Evolutionary conservation across 331 rosid species (phyloP), one percentile per base, ranked within the genome.

Genomic region (Rhamnella rubrinervis): DNA sequence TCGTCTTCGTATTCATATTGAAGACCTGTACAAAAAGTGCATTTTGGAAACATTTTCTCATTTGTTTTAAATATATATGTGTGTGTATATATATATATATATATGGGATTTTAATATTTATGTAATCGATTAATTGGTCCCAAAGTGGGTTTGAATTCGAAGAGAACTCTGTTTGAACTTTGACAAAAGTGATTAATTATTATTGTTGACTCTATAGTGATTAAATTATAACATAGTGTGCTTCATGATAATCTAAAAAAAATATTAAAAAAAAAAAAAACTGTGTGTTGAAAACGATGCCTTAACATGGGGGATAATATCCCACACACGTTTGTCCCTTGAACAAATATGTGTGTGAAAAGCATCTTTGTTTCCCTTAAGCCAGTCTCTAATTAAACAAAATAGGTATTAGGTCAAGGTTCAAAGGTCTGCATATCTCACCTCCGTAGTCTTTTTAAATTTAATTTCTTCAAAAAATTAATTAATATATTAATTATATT

Each of bases 151-250:
- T 41, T 77, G 77, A 65, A 59, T 71, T 40, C 64, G 67, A 3
- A 64, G 71, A 70, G 55, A 61, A 55, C 47, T 63, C 18, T 23
- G 6, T 49, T 55, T 69, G 19, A 67, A 70, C 46, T 50, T 70
- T 65, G 44, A 39, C n/a, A 17, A 46, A 15, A 70, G 26, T 16
- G 13, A 38, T 47, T 8, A 55, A 60, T 26, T 60, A 73, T 66
- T 23, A 64, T 76, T 70, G 56, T 76, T 63, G 76, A 70, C 68
- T 26, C 61, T 17, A 28, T 46, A 40, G 59, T 65, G 44, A 26
- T 60, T 55, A 71, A 59, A 20, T 68, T 41, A 55, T 8, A 55
- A 44, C 44, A 26, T 14, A 5, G 23, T 52, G 25, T 59, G 63
- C 44, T n/a, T 3, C 53, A 31, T 59, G 55, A 18, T 70, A 55